These are phyloP conservation scores for Aquilaria sinensis DNA, from an alignment of 345 rosid species.

Conservation along the genomic window DNA sequence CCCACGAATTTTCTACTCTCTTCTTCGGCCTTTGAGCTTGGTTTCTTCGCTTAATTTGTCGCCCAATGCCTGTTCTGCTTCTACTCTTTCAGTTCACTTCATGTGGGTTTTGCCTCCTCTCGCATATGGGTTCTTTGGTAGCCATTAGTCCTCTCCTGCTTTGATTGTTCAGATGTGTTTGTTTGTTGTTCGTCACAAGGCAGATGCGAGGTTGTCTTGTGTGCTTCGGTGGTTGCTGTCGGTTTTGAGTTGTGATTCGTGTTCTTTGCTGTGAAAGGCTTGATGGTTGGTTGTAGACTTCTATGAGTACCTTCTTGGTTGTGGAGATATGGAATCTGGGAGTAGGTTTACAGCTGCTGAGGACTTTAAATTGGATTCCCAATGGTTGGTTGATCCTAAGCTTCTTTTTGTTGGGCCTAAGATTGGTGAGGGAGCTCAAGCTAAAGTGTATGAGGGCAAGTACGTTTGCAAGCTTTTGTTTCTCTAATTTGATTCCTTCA, in stretches of 20 bases:
- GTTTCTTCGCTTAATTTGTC: slow-evolving; percentile 10
- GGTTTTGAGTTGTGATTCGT: slow-evolving; percentile 19
- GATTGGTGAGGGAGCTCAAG: slow-evolving; percentile 99
- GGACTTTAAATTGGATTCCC: slow-evolving; percentile 54
- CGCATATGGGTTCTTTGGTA: slow-evolving; percentile 17
- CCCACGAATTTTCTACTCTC: slow-evolving; percentile 24
- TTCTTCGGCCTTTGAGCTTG: slow-evolving; percentile 18
- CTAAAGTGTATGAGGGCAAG: slow-evolving; percentile 97
- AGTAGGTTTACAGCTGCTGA: slow-evolving; percentile 39
- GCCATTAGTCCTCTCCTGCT: slow-evolving; percentile 25
- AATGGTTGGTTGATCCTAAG: slow-evolving; percentile 88
- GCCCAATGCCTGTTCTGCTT: slow-evolving; percentile 6
- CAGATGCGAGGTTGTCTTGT: slow-evolving; percentile 26
- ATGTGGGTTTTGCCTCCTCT: slow-evolving; percentile 36
- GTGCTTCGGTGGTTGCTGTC: slow-evolving; percentile 19
- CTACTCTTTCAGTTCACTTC: slow-evolving; percentile 6
- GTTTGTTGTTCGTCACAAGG: slow-evolving; percentile 7
- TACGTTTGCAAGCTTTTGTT: slow-evolving; percentile 32
- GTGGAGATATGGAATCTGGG: slow-evolving; percentile 67
- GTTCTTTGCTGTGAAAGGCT: background rate
- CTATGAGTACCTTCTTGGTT: slow-evolving; percentile 15
- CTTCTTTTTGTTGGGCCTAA: slow-evolving; percentile 92
- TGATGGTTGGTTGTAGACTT: slow-evolving; percentile 14
- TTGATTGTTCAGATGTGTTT: slow-evolving; percentile 25
- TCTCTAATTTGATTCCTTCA: background rate